A percentile compares a stretch with the other conserved stretches of the same genome.
Evolutionary conservation across 139 green algal species (phyloP).

Genomic region (Micractinium sp.): DNA sequence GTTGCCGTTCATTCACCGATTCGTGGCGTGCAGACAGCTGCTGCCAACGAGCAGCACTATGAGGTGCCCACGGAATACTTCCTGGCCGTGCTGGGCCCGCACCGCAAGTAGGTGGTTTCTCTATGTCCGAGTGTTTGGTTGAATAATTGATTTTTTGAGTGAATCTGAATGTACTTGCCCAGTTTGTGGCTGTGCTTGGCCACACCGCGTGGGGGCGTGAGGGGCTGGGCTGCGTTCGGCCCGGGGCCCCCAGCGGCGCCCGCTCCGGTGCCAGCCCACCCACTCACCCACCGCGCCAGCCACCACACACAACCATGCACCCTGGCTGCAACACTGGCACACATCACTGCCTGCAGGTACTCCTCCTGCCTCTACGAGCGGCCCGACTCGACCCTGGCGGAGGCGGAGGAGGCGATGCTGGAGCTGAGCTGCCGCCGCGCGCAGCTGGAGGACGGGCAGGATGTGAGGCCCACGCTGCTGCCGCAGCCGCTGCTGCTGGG

Average conservation of each 20-base stretch:
- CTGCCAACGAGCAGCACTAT: conserved; percentile 95
- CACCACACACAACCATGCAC: no score
- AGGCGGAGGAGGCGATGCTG: conserved; percentile 95
- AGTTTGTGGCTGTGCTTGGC: no score
- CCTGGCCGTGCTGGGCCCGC: conserved; percentile 80
- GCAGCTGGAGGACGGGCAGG: conserved; percentile 78
- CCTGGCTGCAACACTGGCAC: no score
- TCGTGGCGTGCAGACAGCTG: conserved; percentile 75
- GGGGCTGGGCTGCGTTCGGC: no score
- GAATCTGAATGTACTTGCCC: no score
- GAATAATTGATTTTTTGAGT: no score
- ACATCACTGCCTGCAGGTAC: conserved; percentile 70
- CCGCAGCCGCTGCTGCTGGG: not conserved
- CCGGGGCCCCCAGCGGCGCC: no score
- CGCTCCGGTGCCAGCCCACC: no score
- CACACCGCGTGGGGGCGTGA: no score
- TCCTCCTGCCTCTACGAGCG: conserved; percentile 85
- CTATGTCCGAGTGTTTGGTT: no score
- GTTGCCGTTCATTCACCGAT: no score
- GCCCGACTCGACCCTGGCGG: conserved; percentile 62
- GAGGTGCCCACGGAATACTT: conserved; percentile 97
- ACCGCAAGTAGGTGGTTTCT: conserved; percentile 73
- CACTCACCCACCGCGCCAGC: no score
- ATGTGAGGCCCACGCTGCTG: not conserved
- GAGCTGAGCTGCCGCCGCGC: conserved; percentile 83